Percentiles rank a stretch among this genome's conserved stretches.
Evolutionary conservation across 345 rosid genomes (phyloP).

Genomic region (Barbarea vulgaris): DNA sequence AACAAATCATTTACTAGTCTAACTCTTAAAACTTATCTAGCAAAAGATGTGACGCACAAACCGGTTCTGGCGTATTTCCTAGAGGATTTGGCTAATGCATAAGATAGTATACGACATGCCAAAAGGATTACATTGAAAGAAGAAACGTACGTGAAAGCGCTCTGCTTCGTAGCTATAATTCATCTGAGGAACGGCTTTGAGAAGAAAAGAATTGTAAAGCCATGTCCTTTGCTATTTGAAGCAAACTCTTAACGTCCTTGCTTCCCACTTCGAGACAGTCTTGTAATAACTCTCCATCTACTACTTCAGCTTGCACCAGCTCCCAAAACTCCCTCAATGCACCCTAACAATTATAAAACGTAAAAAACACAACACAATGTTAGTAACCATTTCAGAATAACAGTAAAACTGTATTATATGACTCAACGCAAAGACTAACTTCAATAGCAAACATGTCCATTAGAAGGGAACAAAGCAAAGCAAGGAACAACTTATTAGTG

Average conservation of each 20-base stretch:
- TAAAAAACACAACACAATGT: background rate
- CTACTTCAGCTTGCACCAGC: constrained; percentile 58
- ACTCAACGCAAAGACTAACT: background rate
- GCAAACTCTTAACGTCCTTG: constrained; percentile 67
- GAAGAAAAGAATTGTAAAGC: constrained; percentile 46
- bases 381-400: background rate
- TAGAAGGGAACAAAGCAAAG: background rate
- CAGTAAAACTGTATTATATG: background rate
- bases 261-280: constrained; percentile 74
- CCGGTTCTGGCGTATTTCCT: constrained; percentile 8
- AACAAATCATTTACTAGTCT: constrained; percentile 18
- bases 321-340: constrained; percentile 63
- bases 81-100: constrained; percentile 16
- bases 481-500: background rate
- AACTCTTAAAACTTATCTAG: constrained; percentile 11
- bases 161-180: constrained; percentile 36
- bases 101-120: no score
- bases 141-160: constrained; percentile 21
- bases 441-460: constrained; percentile 8
- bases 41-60: constrained; percentile 6
- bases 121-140: constrained; percentile 16
- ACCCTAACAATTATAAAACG: constrained; percentile 50
- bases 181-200: constrained; percentile 36
- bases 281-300: constrained; percentile 66
- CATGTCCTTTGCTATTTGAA: constrained; percentile 58